These are phyloP conservation scores for Hypholoma sublateritium DNA, from an alignment of 768 basidiomycete species.

Conservation along the genomic window DNA sequence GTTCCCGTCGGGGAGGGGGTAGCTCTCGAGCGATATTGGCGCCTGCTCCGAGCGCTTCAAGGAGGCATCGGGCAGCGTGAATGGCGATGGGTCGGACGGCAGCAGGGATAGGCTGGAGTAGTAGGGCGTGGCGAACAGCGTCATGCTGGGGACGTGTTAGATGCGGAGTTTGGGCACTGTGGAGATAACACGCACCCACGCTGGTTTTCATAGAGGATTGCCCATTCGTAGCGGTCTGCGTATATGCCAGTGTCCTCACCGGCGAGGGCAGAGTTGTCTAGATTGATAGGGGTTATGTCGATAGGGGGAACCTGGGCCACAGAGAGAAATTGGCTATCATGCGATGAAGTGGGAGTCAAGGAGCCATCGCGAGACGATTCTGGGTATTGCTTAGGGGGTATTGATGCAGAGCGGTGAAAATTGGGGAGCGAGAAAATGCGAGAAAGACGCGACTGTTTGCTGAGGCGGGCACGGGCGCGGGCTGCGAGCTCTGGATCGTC, in stretches of 20 bases:
- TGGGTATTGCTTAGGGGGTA: neutral
- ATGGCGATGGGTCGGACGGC: constrained; percentile 71
- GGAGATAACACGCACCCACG: constrained; percentile 55
- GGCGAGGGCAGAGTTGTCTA: constrained; percentile 27
- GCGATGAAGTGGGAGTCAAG: neutral
- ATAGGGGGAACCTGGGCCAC: neutral
- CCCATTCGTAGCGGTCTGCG: constrained; percentile 71
- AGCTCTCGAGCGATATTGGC: constrained; percentile 56
- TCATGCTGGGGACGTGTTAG: constrained; percentile 39
- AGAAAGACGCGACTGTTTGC: constrained; percentile 28
- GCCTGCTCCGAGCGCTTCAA: constrained; percentile 45
- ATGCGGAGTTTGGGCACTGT: neutral
- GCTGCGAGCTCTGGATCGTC: constrained; percentile 40
- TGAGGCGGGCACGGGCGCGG: constrained; percentile 46
- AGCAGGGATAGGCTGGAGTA: constrained; percentile 73
- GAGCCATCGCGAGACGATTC: neutral
- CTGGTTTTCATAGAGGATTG: constrained; percentile 80
- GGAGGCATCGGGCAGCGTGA: constrained; percentile 55
- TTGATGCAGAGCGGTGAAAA: neutral
- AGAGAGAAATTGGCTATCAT: neutral
- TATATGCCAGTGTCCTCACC: constrained; percentile 24
- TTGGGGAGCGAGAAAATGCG: constrained; percentile 35
- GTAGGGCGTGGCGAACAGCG: constrained; percentile 68
- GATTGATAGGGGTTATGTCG: constrained; percentile 26
- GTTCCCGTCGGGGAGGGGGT: constrained; percentile 75